Evolutionary conservation across 2,329 filamentous ascomycete species (phyloP).

Genomic region (Verticillium nonalfalfae): DNA sequence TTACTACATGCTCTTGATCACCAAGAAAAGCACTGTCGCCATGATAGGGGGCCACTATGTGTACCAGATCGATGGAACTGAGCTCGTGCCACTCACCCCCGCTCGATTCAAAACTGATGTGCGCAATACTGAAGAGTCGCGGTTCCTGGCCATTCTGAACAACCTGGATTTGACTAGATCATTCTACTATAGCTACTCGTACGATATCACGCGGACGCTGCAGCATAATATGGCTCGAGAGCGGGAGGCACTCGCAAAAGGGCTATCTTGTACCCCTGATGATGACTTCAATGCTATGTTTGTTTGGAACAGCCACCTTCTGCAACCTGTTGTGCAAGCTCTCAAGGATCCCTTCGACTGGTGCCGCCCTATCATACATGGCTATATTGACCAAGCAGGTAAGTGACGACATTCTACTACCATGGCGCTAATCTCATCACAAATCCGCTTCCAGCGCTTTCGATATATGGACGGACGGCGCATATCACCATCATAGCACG

Average conservation of each 20-base stretch:
- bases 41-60: constrained; percentile 95
- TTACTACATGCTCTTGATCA: constrained; percentile 96
- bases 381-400: constrained; percentile 86
- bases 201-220: constrained; percentile 86
- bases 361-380: constrained; percentile 93
- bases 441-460: constrained; percentile 46
- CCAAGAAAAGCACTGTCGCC: constrained; percentile 90
- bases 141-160: constrained; percentile 82
- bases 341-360: constrained; percentile 86
- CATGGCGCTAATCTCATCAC: background rate
- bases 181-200: constrained; percentile 98
- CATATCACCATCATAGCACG: constrained; percentile 93
- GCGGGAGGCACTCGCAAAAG: constrained; percentile 62
- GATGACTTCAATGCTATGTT: constrained; percentile 90
- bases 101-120: constrained; percentile 71
- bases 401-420: constrained; percentile 8
- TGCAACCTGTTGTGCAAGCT: constrained; percentile 64
- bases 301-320: constrained; percentile 90
- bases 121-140: constrained; percentile 77
- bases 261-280: constrained; percentile 49
- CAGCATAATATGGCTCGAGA: constrained; percentile 88
- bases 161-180: constrained; percentile 85
- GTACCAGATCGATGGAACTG: constrained; percentile 91
- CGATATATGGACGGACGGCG: constrained; percentile 80
- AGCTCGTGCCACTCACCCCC: constrained; percentile 80